Base-by-base conservation (phyloP, 164 flowering plant genomes). In the Berberis thunbergii region DNA sequence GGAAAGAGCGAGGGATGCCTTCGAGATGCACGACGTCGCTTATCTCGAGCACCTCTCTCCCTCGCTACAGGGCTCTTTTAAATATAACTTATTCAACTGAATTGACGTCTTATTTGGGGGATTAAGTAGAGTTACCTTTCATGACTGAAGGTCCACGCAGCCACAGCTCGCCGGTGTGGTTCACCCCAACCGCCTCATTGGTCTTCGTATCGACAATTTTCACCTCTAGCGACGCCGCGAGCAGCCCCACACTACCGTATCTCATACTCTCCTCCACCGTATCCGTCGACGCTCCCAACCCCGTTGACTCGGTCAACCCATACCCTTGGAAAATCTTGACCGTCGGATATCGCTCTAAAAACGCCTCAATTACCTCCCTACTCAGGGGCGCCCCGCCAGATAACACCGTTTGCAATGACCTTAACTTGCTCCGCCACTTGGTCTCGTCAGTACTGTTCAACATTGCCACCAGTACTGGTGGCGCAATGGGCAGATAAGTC, bases 321-420 rank as follows among this genome's bases (percentile, higher is more conserved):
- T 90, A 90, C 61, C 97, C 96, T 65, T 91, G 93, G 43, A 78
- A 68, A 61, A 91, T 81, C 61, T 10, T 67, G 9, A 91, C 89
- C 44, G 13, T 11, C 44, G 97, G 97, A 68, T 73, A 91, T 77
- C 67, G 78, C 68, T 74, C 77, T 67, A 68, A 12, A 54, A 91
- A 88, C 53, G 91, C 93, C 65, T 88, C 93, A 1, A 70, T 91
- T 71, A 88, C 83, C 67, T 91, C 93, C 76, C 76, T 85, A 53
- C 97, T 80, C 69, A 91, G 70, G 58, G 97, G 97, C 1, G 96
- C 97, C 0, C 97, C 97, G 4, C 97, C 97, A 1, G 80, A 83
- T 49, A 88, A 49, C 7, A 80, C 6, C 52, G 11, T 11, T 6
- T 6, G 11, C 11, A 49, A 49, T 11, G 52, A 49, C 52, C 8